Base-by-base conservation (phyloP, 257 asterid species). In the Fraxinus pennsylvanica region DNA sequence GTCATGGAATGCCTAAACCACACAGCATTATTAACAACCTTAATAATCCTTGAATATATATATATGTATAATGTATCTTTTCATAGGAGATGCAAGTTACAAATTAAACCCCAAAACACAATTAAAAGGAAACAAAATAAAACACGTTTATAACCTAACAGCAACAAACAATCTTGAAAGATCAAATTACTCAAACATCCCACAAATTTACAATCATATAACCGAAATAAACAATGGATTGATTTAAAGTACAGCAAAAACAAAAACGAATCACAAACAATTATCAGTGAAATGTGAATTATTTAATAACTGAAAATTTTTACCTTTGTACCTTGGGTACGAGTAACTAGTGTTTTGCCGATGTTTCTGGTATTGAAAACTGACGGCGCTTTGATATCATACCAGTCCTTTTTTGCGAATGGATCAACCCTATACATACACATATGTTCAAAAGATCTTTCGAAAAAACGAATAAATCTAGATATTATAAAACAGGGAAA, bases 251-350 rank as follows among this genome's bases (percentile, higher is more conserved):
- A 22, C 4, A 61, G 29, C 25, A 61, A 8, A 22, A 61, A 22
- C 5, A 33, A 22, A 61, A 7, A 1, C 6, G 30, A 8, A 21
- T 61, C 15, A 61, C 14, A 21, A 61, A 61, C 0, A 8, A 9
- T 9, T 61, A 9, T 61, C 68, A 61, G 33, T 61, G 3, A 61
- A 61, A 54, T 17, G 65, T 61, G 30, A 61, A 61, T n/a, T 9
- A 21, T n/a, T 22, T 61, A 22, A 22, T 9, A n/a, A n/a, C 1
- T 61, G 8, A 5, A 25, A 38, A 1, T 9, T 25, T 14, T 8
- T 74, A 87, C 93, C 91, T 87, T 87, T 1, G 91, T 89, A 70
- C 93, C 93, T 89, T 89, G 93, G 45, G 93, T 89, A 30, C 91
- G 89, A 45, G 90, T 75, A 61, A 89, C 90, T 8, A 89, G 84